These are phyloP conservation scores for Neopestalotiopsis clavispora DNA, from an alignment of 2,329 filamentous ascomycete species.

Conservation along the genomic window DNA sequence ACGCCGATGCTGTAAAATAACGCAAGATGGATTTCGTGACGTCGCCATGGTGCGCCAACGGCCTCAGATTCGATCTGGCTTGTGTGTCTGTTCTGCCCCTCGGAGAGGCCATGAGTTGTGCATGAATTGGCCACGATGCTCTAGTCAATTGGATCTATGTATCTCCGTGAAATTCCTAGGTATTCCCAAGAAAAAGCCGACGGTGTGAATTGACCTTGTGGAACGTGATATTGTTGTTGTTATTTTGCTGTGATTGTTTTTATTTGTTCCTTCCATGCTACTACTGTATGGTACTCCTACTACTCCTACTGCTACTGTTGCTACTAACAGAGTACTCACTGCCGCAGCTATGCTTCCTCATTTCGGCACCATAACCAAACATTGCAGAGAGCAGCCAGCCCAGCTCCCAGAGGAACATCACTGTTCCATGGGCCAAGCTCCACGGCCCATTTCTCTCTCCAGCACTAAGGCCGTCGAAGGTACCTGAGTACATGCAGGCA, in stretches of 20 bases:
- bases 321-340: not conserved
- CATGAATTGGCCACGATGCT: constrained; percentile 6
- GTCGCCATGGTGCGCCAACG: constrained; percentile 14
- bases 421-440: constrained; percentile 12
- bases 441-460: constrained; percentile 4
- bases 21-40: constrained; percentile 13
- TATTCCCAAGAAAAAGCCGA: not conserved
- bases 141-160: constrained; percentile 6
- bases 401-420: not conserved
- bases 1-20: constrained; percentile 14
- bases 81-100: not conserved
- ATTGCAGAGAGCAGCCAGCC: constrained; percentile 9
- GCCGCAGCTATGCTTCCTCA: constrained; percentile 11
- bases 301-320: not conserved
- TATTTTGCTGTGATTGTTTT: not conserved
- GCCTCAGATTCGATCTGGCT: not conserved
- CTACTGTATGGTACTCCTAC: not conserved
- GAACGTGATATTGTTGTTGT: not conserved
- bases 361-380: constrained; percentile 2
- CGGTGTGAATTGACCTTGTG: not conserved
- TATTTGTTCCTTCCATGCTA: not conserved
- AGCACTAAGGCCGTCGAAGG: constrained; percentile 5
- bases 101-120: not conserved
- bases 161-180: not conserved
- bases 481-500: not conserved